phyloP scores from a whole-genome alignment of 129 eudicot genomes.

The Centaurea solstitialis region DNA sequence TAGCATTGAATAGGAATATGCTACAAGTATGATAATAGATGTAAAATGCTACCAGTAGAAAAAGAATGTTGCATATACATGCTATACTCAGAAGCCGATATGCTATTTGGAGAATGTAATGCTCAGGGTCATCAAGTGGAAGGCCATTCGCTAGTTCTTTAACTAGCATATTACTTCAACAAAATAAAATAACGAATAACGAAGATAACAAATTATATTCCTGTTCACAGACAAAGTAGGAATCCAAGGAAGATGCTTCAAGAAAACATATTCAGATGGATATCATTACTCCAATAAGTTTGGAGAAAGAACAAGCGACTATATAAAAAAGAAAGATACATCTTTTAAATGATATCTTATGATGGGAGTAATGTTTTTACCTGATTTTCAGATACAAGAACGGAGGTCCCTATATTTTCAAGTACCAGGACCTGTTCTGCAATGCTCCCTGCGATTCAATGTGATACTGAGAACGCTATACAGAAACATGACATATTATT shows the following conservation, averaged over 20 bases:
- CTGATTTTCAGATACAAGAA: conserved; percentile 94
- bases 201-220: not conserved
- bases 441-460: conserved; percentile 64
- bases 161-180: not conserved
- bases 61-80: not conserved
- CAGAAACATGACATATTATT: not conserved
- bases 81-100: not conserved
- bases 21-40: not conserved
- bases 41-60: not conserved
- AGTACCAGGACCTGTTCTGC: conserved; percentile 92
- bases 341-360: not conserved
- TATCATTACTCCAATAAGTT: not conserved
- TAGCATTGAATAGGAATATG: not conserved
- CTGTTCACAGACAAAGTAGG: not conserved
- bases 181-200: not conserved
- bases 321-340: not conserved
- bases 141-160: not conserved
- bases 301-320: not conserved
- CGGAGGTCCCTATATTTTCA: conserved; percentile 93
- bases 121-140: not conserved
- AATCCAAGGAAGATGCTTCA: not conserved
- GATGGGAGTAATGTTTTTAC: conserved; percentile 33
- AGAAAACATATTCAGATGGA: not conserved
- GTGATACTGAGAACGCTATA: not conserved
- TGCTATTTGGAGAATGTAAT: not conserved